A percentile compares a stretch with the other conserved stretches of the same genome.
phyloP scores from a whole-genome alignment of 176 grass and related monocot genomes.

The Melocanna baccifera region DNA sequence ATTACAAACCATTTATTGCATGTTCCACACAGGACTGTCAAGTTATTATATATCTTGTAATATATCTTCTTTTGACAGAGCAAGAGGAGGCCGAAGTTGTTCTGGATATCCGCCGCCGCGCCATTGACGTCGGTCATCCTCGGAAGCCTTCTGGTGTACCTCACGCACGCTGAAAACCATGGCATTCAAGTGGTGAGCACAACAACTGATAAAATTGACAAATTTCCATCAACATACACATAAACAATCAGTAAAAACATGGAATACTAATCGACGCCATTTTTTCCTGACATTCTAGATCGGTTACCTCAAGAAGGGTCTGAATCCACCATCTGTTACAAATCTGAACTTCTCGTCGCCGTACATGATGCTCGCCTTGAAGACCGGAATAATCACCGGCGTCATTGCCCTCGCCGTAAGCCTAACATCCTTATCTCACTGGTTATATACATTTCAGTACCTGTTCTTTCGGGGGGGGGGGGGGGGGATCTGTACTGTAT shows the following conservation, averaged over 20 bases:
- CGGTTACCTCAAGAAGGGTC: constrained; percentile 85
- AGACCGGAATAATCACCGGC: constrained; percentile 88
- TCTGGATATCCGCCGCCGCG: constrained; percentile 89
- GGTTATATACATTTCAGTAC: background rate
- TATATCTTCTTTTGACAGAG: constrained; percentile 44
- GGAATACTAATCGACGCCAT: background rate
- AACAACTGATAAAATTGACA: background rate
- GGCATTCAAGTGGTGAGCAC: constrained; percentile 83
- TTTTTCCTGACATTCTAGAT: constrained; percentile 44
- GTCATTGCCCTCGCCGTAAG: constrained; percentile 87
- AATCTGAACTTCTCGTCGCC: constrained; percentile 60
- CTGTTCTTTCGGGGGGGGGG: background rate
- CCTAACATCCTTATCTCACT: background rate
- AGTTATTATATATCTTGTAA: background rate
- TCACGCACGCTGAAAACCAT: constrained; percentile 90
- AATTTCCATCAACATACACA: background rate
- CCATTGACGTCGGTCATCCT: constrained; percentile 79
- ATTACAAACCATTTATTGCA: background rate
- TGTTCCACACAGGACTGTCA: background rate
- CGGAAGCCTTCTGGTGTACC: constrained; percentile 70
- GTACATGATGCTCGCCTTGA: constrained; percentile 70
- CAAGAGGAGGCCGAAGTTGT: constrained; percentile 65
- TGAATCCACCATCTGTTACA: constrained; percentile 71
- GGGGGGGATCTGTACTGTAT: too few species aligned
- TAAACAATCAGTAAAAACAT: background rate